Evolutionary conservation across 192 early-diverging fungal genomes (phyloP).

Genomic region (Podila horticola): DNA sequence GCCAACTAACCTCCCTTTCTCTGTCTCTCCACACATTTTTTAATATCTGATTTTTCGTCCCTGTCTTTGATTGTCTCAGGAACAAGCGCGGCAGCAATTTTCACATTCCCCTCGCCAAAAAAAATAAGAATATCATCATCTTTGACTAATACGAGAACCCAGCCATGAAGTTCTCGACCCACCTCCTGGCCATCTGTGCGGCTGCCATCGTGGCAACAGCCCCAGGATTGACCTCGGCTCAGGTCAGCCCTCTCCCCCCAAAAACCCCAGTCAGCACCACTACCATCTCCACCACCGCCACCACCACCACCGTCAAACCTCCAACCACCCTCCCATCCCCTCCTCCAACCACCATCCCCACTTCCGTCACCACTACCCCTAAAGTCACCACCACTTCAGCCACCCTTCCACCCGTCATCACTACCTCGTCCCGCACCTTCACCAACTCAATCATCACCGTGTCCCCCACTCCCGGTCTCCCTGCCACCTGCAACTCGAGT

Average conservation of each 20-base stretch:
- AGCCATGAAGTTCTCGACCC: constrained; percentile 14
- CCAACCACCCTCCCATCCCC: not conserved
- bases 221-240: not conserved
- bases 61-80: too few species aligned
- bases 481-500: constrained; percentile 8
- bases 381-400: not conserved
- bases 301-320: not conserved
- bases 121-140: too few species aligned
- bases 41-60: not conserved
- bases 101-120: not conserved
- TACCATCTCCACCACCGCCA: not conserved
- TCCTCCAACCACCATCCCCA: not conserved
- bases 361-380: not conserved
- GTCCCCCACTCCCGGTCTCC: not conserved
- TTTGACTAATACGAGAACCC: not conserved
- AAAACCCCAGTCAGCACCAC: not conserved
- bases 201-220: not conserved
- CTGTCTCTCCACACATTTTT: not conserved
- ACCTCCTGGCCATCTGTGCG: constrained; percentile 11
- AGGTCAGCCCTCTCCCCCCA: too few species aligned
- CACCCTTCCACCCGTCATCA: not conserved
- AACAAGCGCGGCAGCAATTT: not conserved
- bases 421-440: not conserved
- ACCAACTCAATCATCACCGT: not conserved
- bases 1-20: not conserved